These are phyloP conservation scores for Warburgia ugandensis DNA, from an alignment of 164 flowering plant genomes.

Conservation along the genomic window DNA sequence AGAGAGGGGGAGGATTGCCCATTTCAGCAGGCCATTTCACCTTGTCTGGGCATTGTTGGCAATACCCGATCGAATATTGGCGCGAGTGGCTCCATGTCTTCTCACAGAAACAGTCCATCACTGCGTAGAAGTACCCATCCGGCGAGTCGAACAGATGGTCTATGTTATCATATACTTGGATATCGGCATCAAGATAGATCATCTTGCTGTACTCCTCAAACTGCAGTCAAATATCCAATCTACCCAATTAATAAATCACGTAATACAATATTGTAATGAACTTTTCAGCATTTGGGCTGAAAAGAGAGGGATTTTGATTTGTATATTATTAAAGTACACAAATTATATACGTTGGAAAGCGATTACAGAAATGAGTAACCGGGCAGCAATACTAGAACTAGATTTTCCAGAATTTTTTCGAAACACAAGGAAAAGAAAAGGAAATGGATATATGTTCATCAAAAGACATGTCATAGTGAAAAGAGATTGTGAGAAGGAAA, in stretches of 20 bases:
- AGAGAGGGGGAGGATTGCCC: constrained; percentile 14
- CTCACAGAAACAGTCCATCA: constrained; percentile 24
- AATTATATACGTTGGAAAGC: too few relatives aligned
- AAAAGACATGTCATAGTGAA: too few relatives aligned
- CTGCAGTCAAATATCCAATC: constrained; percentile 3
- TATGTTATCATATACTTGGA: constrained; percentile 22
- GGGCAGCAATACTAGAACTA: too few relatives aligned
- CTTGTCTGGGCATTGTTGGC: constrained; percentile 23
- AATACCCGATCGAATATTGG: constrained; percentile 19
- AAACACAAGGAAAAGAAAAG: background rate
- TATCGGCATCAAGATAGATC: constrained; percentile 21
- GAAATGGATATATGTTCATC: too few relatives aligned
- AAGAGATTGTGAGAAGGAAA: too few relatives aligned
- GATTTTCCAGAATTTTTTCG: too few relatives aligned
- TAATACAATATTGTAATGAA: too few relatives aligned
- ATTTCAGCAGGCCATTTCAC: constrained; percentile 19
- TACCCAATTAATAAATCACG: background rate
- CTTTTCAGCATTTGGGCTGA: too few relatives aligned
- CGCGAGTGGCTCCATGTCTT: constrained; percentile 18
- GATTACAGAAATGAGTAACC: too few relatives aligned
- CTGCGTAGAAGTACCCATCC: constrained; percentile 19
- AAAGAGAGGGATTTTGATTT: too few relatives aligned
- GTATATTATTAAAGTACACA: too few relatives aligned
- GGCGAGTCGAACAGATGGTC: constrained; percentile 20
- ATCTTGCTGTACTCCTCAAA: constrained; percentile 23